Evolutionary conservation across 441 rosid species (phyloP).

Genomic region (Flueggea neowawraea): DNA sequence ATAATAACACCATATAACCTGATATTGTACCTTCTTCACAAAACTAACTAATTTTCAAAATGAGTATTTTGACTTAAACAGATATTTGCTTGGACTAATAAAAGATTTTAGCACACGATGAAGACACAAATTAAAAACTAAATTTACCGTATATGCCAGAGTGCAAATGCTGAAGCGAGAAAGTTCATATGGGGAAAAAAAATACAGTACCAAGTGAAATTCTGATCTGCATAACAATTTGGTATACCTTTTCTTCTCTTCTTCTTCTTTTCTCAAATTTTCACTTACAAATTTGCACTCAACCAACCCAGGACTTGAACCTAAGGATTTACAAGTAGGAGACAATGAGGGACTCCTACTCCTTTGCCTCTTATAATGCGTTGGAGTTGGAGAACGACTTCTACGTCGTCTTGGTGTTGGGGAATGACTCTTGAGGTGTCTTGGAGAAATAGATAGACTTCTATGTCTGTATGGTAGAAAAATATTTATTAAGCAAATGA

Average conservation of each 20-base stretch:
- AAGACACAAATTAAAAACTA: neutral
- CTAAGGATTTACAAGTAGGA: slow-evolving; percentile 55
- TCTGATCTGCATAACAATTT: slow-evolving; percentile 9
- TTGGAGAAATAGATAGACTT: slow-evolving; percentile 81
- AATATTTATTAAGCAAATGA: slow-evolving; percentile 40
- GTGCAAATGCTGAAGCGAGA: neutral
- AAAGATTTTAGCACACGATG: too few species aligned
- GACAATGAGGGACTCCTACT: slow-evolving; percentile 78
- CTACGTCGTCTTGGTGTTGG: slow-evolving; percentile 53
- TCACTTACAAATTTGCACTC: slow-evolving; percentile 67
- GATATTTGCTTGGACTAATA: too few species aligned
- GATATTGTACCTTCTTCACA: too few species aligned
- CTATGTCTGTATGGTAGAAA: slow-evolving; percentile 63
- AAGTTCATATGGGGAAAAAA: neutral
- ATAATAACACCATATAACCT: too few species aligned
- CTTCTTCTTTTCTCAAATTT: slow-evolving; percentile 77
- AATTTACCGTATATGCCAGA: neutral
- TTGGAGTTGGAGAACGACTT: slow-evolving; percentile 74
- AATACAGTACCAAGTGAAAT: neutral
- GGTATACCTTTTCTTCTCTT: slow-evolving; percentile 85
- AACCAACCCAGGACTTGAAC: slow-evolving; percentile 61
- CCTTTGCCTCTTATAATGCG: slow-evolving; percentile 70
- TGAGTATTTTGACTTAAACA: too few species aligned
- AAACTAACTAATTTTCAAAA: too few species aligned
- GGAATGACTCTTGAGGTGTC: slow-evolving; percentile 68